Percentiles rank a stretch among this genome's conserved stretches.
These are phyloP conservation scores for Lepraria neglecta DNA, from an alignment of 495 filamentous ascomycete genomes.

Conservation along the genomic window DNA sequence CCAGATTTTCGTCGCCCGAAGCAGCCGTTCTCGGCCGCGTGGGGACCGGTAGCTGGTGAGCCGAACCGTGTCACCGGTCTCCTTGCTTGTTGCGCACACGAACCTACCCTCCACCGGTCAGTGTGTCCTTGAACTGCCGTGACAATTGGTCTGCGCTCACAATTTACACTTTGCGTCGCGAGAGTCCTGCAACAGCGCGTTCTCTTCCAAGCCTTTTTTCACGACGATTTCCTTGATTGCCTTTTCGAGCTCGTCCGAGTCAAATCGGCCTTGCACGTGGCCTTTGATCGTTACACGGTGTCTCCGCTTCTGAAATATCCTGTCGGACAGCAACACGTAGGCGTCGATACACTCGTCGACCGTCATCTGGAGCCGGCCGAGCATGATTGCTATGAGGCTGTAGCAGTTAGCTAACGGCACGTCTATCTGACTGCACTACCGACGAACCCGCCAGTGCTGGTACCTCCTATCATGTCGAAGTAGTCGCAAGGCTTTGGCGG, in stretches of 20 bases:
- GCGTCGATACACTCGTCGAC: constrained; percentile 44
- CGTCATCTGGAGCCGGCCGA: constrained; percentile 41
- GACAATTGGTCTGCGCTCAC: constrained; percentile 8
- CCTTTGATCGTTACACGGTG: constrained; percentile 34
- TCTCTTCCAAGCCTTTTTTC: constrained; percentile 33
- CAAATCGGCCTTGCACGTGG: constrained; percentile 36
- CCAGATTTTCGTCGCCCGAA: constrained; percentile 41
- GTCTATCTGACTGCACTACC: neutral
- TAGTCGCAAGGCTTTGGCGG: constrained; percentile 29
- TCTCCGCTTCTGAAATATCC: constrained; percentile 38
- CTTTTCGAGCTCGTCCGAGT: constrained; percentile 36
- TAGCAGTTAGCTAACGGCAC: neutral
- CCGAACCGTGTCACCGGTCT: constrained; percentile 37
- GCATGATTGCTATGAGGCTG: constrained; percentile 38
- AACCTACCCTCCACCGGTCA: constrained; percentile 34
- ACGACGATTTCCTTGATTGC: constrained; percentile 40
- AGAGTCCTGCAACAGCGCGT: constrained; percentile 38
- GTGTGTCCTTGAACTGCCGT: neutral
- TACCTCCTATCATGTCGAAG: no score
- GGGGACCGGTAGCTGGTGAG: constrained; percentile 42
- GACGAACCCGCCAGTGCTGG: constrained; percentile 38
- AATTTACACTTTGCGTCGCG: constrained; percentile 31
- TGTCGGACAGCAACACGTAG: constrained; percentile 36
- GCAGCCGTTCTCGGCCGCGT: constrained; percentile 35
- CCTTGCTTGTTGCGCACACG: constrained; percentile 42